Evolutionary conservation across 2,329 filamentous ascomycete species (phyloP), one percentile per base, ranked within the genome.

Genomic region (Coniochaeta pulveracea): DNA sequence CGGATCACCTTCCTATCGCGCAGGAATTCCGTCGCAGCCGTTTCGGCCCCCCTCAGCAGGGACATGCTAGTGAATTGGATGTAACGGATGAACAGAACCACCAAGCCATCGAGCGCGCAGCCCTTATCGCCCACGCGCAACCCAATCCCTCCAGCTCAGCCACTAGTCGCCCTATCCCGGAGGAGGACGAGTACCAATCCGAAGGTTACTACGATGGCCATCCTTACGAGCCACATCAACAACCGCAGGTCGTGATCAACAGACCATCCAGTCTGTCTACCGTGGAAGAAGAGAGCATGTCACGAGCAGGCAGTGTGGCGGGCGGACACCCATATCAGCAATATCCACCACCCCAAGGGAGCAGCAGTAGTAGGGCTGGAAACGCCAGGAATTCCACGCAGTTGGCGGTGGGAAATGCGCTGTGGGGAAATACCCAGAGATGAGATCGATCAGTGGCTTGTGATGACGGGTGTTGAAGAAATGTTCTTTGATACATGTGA

Each of bases 1-100:
- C 56, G 19, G 56, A 57, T 26, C 52, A 57, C 26, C 43, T 61
- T 25, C 57, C 55, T 12, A 60, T 59, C 37, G 55, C 56, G 3
- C 48, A 45, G 19, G 45, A 60, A 38, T 60, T 59, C 39, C 54
- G 58, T 29, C 40, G 43, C 38, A 49, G 47, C 36, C 42, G 43
- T 9, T 50, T 47, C 37, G 40, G 43, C 34, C 10, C 27, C 18
- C 16, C 11, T 9, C 17, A 33, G 23, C 23, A 34, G 15, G 28
- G 15, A 12, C 3, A 3, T n/a, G n/a, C n/a, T n/a, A n/a, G n/a
- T n/a, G n/a, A n/a, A n/a, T n/a, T n/a, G n/a, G n/a, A n/a, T n/a
- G n/a, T n/a, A n/a, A n/a, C n/a, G n/a, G n/a, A n/a, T n/a, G n/a
- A n/a, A n/a, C n/a, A n/a, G n/a, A n/a, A n/a, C n/a, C n/a, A n/a